Base-by-base conservation (phyloP, 1,284 basidiomycete species). In the Papiliotrema terrestris region DNA sequence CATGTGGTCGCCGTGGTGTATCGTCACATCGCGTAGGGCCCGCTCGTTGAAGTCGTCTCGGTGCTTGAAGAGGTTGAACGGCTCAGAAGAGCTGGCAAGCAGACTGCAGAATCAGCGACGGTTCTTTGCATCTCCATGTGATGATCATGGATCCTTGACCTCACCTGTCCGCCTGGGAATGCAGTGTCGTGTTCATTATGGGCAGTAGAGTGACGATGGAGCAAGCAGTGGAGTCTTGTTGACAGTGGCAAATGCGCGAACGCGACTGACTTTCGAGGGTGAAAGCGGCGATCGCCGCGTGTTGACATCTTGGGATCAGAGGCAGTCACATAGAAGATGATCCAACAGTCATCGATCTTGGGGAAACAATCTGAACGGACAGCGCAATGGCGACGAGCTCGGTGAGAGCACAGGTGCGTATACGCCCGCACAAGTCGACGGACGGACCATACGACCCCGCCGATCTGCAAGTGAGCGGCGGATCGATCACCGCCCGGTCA, bases 31-130 rank as follows among this genome's bases (percentile, higher is more conserved):
- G 9, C 56, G 25, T 23, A 72, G 51, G 2, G 67, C 68, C 39
- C 65, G 56, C 42, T 69, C 66, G 8, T 65, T 63, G 55, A 73
- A 71, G 35, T 48, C 43, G 35, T 68, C 66, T 8, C 64, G 60
- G 49, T 72, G 62, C n/a, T 45, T 23, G 15, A 63, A 54, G 45
- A 72, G 58, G 49, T 71, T 46, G 23, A 68, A 59, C 17, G 52
- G 62, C 38, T 56, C 39, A 15, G 56, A 9, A 17, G 54, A 51
- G n/a, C 15, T 5, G n/a, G 46, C 45, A 19, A 55, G 29, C 19
- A 64, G 49, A 13, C 60, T 61, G 32, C n/a, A 11, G 19, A 36
- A 11, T n/a, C 32, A 48, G n/a, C 29, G 29, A 32, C 29, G 11
- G 29, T 11, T 11, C 29, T n/a, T n/a, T n/a, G n/a, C n/a, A 11